Conservation (phyloP, 495 filamentous ascomycete genomes). For the Lineolata rhizophorae region DNA sequence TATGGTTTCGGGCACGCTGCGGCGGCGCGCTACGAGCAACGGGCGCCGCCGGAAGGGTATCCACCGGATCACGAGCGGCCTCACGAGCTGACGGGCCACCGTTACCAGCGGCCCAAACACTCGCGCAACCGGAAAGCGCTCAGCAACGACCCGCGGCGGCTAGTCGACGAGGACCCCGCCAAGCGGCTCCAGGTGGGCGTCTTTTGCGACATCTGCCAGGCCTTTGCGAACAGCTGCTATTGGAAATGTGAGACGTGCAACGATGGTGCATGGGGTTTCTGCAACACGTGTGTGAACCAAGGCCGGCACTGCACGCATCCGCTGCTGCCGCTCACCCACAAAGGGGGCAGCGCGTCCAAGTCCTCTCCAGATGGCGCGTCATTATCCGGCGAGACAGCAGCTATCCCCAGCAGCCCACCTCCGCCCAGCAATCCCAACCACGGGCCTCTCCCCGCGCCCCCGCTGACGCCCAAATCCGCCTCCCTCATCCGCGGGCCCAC, state of each 20-base stretch:
- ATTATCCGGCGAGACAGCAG: slow-evolving; percentile 11
- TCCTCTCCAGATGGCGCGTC: no score
- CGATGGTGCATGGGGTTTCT: slow-evolving; percentile 83
- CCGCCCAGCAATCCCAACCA: slow-evolving; percentile 4
- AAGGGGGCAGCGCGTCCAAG: slow-evolving; percentile 9
- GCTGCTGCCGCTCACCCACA: slow-evolving; percentile 40
- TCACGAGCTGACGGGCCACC: slow-evolving; percentile 44
- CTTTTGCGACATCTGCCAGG: slow-evolving; percentile 59
- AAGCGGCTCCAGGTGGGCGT: slow-evolving; percentile 51
- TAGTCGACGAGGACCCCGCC: slow-evolving; percentile 37
- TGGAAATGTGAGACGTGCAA: slow-evolving; percentile 75
- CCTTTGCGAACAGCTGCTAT: slow-evolving; percentile 51
- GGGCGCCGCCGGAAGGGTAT: slow-evolving; percentile 22
- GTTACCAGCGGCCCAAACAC: slow-evolving; percentile 36
- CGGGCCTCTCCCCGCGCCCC: slow-evolving; percentile 3
- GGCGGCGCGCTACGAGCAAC: slow-evolving; percentile 28
- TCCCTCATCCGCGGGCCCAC: slow-evolving; percentile 16
- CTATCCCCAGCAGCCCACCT: slow-evolving; percentile 3
- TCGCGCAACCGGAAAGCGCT: slow-evolving; percentile 9
- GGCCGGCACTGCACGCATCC: slow-evolving; percentile 57
- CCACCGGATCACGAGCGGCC: slow-evolving; percentile 23
- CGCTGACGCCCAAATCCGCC: slow-evolving; percentile 10
- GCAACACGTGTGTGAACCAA: slow-evolving; percentile 58
- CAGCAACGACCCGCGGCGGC: slow-evolving; percentile 12
- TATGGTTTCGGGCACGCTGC: slow-evolving; percentile 51